Evolutionary conservation across 2,329 filamentous ascomycete genomes (phyloP).

Genomic region (Colletotrichum magnum): DNA sequence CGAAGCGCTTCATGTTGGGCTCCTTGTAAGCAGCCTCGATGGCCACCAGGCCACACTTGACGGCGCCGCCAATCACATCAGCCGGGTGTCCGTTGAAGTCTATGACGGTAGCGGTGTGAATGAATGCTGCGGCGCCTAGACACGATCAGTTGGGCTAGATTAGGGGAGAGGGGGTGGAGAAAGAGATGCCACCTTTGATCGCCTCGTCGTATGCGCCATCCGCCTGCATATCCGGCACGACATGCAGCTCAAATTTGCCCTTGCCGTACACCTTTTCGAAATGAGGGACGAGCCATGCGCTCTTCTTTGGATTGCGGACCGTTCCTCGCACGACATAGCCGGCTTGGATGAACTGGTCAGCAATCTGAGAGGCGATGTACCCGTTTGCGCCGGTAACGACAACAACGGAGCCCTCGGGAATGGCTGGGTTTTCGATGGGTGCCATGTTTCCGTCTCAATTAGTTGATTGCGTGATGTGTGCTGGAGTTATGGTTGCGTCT

Average conservation of each 20-base stretch:
- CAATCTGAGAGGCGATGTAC: constrained; percentile 57
- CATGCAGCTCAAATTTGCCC: constrained; percentile 51
- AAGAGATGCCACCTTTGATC: constrained; percentile 44
- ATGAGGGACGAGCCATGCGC: constrained; percentile 47
- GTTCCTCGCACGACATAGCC: constrained; percentile 63
- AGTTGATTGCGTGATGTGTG: not conserved
- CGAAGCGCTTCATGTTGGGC: constrained; percentile 24
- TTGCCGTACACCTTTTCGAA: constrained; percentile 51
- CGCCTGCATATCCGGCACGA: constrained; percentile 51
- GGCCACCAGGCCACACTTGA: constrained; percentile 48
- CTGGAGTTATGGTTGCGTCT: constrained; percentile 1
- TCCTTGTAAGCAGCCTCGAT: constrained; percentile 44
- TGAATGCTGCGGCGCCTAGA: constrained; percentile 46
- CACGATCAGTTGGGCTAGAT: no score
- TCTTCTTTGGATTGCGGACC: constrained; percentile 52
- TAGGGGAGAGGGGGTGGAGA: no score
- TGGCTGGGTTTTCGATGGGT: constrained; percentile 33
- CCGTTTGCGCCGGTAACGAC: constrained; percentile 60
- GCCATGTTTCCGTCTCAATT: not conserved
- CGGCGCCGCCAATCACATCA: constrained; percentile 52
- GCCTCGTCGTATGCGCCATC: constrained; percentile 46
- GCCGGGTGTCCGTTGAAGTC: constrained; percentile 53
- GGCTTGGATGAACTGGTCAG: constrained; percentile 52
- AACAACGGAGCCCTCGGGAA: constrained; percentile 50
- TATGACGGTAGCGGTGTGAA: constrained; percentile 55